Evolutionary conservation across 2,329 filamentous ascomycete genomes (phyloP).

Genomic region (Elsinoe necatrix): DNA sequence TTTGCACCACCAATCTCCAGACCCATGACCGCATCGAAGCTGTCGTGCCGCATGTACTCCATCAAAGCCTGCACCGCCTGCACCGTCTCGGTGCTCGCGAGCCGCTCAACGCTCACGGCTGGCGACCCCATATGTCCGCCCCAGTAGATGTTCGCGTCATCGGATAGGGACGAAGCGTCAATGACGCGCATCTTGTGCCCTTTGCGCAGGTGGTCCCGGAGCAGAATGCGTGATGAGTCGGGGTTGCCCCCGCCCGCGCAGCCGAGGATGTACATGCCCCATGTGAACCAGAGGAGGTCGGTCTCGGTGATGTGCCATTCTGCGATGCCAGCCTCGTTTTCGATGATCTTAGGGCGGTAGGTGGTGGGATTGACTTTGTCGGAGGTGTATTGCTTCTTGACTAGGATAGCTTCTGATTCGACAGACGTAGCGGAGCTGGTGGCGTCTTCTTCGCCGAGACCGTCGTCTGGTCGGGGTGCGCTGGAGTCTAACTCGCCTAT

Average conservation of each 20-base stretch:
- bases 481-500: conserved; percentile 27
- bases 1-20: conserved; percentile 62
- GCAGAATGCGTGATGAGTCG: conserved; percentile 44
- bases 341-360: conserved; percentile 39
- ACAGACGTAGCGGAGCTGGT: conserved; percentile 18
- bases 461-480: conserved; percentile 17
- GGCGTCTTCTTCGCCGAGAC: conserved; percentile 19
- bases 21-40: conserved; percentile 51
- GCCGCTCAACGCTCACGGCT: conserved; percentile 53
- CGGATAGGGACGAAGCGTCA: conserved; percentile 42
- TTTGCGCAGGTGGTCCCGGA: conserved; percentile 43
- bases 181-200: conserved; percentile 47
- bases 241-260: conserved; percentile 53
- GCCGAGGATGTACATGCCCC: conserved; percentile 53
- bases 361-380: conserved; percentile 23
- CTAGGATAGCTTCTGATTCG: conserved; percentile 13
- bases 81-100: conserved; percentile 46
- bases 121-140: conserved; percentile 53
- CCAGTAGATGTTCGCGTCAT: conserved; percentile 46
- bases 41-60: conserved; percentile 38
- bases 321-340: conserved; percentile 39
- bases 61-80: conserved; percentile 38
- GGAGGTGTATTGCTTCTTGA: conserved; percentile 30
- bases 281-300: conserved; percentile 49
- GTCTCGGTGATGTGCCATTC: conserved; percentile 51